Percentiles rank a stretch among this genome's conserved stretches.
phyloP scores from a whole-genome alignment of 2,329 filamentous ascomycete species.

The Penicillium sp. region DNA sequence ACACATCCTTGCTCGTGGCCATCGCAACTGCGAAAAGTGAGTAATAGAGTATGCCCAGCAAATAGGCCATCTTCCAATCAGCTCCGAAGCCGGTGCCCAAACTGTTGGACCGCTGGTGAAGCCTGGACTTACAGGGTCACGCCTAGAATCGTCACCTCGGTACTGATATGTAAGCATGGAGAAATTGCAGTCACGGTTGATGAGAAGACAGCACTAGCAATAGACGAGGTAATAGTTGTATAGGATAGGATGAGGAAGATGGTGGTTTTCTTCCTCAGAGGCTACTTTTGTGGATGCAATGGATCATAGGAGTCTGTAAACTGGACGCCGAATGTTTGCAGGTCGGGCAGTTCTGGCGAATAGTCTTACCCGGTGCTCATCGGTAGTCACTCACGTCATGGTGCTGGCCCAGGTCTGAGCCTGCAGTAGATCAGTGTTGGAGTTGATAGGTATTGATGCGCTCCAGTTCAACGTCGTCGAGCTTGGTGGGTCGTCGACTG shows the following conservation, averaged over 20 bases:
- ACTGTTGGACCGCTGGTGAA: slow-evolving; percentile 59
- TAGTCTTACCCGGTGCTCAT: too few species aligned
- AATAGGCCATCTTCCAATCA: slow-evolving; percentile 55
- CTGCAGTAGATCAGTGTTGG: slow-evolving; percentile 27
- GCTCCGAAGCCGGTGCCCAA: slow-evolving; percentile 60
- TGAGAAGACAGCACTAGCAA: slow-evolving; percentile 62
- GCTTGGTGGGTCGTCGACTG: slow-evolving; percentile 20
- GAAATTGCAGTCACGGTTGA: slow-evolving; percentile 56
- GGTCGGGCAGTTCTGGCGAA: too few species aligned
- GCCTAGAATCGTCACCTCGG: slow-evolving; percentile 44
- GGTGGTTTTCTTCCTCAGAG: slow-evolving; percentile 37
- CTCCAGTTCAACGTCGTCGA: slow-evolving; percentile 24
- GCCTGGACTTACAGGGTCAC: slow-evolving; percentile 48
- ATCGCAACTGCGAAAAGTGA: slow-evolving; percentile 46
- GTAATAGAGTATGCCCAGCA: slow-evolving; percentile 42
- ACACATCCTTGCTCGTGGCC: slow-evolving; percentile 41
- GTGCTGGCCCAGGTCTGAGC: slow-evolving; percentile 36
- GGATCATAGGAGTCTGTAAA: slow-evolving; percentile 51
- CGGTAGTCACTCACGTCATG: slow-evolving; percentile 13
- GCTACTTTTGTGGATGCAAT: slow-evolving; percentile 52
- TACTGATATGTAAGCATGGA: slow-evolving; percentile 44
- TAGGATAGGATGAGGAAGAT: slow-evolving; percentile 35
- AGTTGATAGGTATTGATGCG: slow-evolving; percentile 28
- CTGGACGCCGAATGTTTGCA: slow-evolving; percentile 47
- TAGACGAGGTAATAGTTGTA: slow-evolving; percentile 48